A percentile compares a stretch with the other conserved stretches of the same genome.
These are phyloP conservation scores for Ensete ventricosum DNA, from an alignment of 176 grass and related monocot genomes.

Conservation along the genomic window DNA sequence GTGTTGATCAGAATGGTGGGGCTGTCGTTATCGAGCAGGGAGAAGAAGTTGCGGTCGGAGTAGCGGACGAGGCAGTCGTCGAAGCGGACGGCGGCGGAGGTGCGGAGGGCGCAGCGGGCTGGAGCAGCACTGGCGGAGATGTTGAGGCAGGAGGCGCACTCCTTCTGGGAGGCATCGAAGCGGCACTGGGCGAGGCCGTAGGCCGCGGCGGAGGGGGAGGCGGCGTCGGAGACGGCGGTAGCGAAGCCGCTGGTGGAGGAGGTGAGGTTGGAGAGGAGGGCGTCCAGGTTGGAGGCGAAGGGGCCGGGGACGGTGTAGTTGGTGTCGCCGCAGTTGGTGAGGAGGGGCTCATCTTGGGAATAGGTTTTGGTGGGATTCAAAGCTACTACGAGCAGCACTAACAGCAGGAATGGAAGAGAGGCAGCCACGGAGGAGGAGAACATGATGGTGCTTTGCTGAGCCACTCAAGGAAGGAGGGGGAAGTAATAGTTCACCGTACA, in stretches of 20 bases:
- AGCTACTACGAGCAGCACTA: no score
- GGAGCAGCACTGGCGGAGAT: not conserved
- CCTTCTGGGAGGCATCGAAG: constrained; percentile 14
- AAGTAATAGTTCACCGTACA: no score
- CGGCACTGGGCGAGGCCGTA: constrained; percentile 46
- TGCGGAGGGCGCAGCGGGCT: not conserved
- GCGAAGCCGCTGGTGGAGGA: not conserved
- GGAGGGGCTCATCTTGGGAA: no score
- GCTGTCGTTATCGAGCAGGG: not conserved
- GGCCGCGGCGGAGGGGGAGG: constrained; percentile 21
- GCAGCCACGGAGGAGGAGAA: no score
- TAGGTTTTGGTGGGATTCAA: no score
- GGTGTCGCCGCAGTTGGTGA: not conserved
- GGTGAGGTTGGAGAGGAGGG: constrained; percentile 16
- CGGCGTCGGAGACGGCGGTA: constrained; percentile 4
- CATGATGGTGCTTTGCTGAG: no score
- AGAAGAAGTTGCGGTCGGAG: not conserved
- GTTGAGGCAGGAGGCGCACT: constrained; percentile 23
- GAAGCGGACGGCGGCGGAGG: not conserved
- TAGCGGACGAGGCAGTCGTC: not conserved
- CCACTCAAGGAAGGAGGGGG: no score
- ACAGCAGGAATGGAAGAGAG: no score
- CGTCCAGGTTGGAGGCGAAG: constrained; percentile 22
- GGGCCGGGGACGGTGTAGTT: constrained; percentile 21
- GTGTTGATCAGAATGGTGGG: not conserved